Evolutionary conservation across 2,329 filamentous ascomycete species (phyloP).

Genomic region (Colletotrichum sp.): DNA sequence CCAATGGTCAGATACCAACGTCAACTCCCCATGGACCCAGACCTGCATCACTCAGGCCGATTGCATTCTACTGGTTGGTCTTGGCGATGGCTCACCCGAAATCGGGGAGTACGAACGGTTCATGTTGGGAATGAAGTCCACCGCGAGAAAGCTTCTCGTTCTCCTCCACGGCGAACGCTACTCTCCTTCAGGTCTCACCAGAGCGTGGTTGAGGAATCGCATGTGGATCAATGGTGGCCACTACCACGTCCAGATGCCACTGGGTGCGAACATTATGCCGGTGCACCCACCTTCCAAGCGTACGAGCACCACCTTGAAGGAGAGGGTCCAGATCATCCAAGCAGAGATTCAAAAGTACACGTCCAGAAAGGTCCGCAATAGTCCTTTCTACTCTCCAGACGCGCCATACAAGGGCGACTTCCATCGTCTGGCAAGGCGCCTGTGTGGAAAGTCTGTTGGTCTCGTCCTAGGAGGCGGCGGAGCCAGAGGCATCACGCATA

Average conservation of each 20-base stretch:
- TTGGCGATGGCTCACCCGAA: constrained; percentile 86
- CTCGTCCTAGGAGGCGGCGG: constrained; percentile 94
- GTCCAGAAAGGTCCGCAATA: constrained; percentile 87
- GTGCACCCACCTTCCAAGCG: constrained; percentile 77
- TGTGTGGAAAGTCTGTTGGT: constrained; percentile 94
- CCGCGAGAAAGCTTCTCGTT: constrained; percentile 90
- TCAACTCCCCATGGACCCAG: constrained; percentile 97
- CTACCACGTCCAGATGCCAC: constrained; percentile 96
- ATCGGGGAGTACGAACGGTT: constrained; percentile 98
- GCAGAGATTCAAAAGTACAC: constrained; percentile 99
- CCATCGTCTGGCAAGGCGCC: constrained; percentile 84
- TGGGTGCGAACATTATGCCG: constrained; percentile 77
- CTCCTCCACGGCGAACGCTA: constrained; percentile 89
- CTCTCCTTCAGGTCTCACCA: constrained; percentile 81
- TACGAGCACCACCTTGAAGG: constrained; percentile 85
- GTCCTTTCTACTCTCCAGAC: constrained; percentile 87
- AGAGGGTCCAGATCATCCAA: constrained; percentile 91
- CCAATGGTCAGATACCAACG: constrained; percentile 77
- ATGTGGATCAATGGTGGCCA: constrained; percentile 99
- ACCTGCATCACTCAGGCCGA: constrained; percentile 97
- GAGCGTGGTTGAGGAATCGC: constrained; percentile 89
- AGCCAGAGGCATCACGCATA: constrained; percentile 87
- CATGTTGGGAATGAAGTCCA: constrained; percentile 95
- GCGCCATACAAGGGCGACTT: constrained; percentile 97
- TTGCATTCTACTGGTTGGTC: constrained; percentile 89